phyloP scores from a whole-genome alignment of 306 rosid species.

The Oemleria cerasiformis region DNA sequence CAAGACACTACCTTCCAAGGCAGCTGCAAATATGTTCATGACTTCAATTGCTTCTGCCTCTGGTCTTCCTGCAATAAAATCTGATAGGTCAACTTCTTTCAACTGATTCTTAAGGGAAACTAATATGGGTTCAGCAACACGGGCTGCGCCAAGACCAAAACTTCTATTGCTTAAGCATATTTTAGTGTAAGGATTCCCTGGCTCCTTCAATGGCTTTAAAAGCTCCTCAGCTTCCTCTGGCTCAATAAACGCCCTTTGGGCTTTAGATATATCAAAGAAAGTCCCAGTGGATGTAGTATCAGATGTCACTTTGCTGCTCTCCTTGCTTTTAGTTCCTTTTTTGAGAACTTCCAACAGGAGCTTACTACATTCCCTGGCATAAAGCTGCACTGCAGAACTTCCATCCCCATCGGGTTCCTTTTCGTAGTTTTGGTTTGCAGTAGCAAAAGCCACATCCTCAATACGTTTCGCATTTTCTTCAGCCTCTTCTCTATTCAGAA shows the following conservation, averaged over 20 bases:
- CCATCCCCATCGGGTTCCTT: constrained; percentile 96
- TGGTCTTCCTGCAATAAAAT: constrained; percentile 84
- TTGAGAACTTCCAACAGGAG: constrained; percentile 80
- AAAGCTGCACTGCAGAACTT: constrained; percentile 92
- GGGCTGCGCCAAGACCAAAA: constrained; percentile 71
- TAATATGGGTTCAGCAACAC: constrained; percentile 66
- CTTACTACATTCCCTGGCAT: constrained; percentile 91
- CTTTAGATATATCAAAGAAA: constrained; percentile 81
- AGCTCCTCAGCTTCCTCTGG: constrained; percentile 81
- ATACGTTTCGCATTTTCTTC: constrained; percentile 72
- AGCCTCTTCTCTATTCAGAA: constrained; percentile 69
- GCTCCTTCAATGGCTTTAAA: constrained; percentile 62
- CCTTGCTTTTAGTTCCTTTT: constrained; percentile 46
- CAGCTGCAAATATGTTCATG: constrained; percentile 71
- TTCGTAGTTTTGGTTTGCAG: constrained; percentile 66
- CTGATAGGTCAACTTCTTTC: constrained; percentile 78
- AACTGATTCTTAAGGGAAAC: constrained; percentile 62
- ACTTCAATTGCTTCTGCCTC: constrained; percentile 79
- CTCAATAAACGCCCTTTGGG: constrained; percentile 63
- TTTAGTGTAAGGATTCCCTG: constrained; percentile 71
- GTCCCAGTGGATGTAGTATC: constrained; percentile 33
- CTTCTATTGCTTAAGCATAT: constrained; percentile 94
- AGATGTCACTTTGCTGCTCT: constrained; percentile 36
- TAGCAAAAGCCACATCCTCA: constrained; percentile 70
- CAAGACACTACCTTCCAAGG: constrained; percentile 65